Conservation (phyloP, 257 asterid species). For the Forsythia viridissima region DNA sequence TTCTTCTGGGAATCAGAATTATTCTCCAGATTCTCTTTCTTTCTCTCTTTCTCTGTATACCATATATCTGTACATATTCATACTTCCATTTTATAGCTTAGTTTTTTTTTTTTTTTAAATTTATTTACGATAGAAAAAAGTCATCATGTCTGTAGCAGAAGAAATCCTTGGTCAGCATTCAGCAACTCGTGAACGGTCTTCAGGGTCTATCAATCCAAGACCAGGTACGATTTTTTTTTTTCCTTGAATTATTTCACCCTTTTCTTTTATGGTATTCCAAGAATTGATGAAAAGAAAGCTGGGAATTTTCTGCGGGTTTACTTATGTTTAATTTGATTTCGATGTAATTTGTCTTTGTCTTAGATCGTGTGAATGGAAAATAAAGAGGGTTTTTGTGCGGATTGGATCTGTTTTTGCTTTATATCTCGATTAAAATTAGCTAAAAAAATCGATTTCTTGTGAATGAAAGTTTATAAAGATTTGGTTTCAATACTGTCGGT, state of each 20-base stretch:
- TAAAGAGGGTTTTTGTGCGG: background rate
- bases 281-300: background rate
- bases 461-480: background rate
- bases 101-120: background rate
- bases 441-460: background rate
- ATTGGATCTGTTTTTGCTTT: background rate
- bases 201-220: constrained; percentile 39
- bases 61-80: constrained; percentile 11
- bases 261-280: background rate
- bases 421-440: background rate
- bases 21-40: constrained; percentile 31
- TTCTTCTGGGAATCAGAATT: constrained; percentile 34
- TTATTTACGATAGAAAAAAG: constrained; percentile 14
- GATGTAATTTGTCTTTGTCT: background rate
- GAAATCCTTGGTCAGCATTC: constrained; percentile 38
- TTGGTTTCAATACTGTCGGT: background rate
- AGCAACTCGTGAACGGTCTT: constrained; percentile 34
- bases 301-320: background rate
- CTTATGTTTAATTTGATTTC: background rate
- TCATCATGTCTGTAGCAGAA: background rate
- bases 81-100: constrained; percentile 19
- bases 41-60: background rate
- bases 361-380: background rate
- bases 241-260: background rate
- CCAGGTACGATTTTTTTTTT: constrained; percentile 40